Base-by-base conservation (phyloP, 768 basidiomycete species). In the Mycena galericulata region DNA sequence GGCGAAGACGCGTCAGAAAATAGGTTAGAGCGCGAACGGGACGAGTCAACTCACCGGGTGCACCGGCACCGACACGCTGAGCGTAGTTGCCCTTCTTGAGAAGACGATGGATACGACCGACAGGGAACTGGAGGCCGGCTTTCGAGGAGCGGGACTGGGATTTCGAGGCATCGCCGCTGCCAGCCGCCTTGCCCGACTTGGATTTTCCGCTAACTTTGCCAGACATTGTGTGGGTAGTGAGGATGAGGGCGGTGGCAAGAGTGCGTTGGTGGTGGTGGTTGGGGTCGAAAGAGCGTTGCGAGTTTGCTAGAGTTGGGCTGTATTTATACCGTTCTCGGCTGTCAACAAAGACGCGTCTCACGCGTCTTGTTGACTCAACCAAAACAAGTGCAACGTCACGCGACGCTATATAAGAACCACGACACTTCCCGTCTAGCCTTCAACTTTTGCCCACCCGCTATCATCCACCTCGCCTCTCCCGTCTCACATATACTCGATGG, bases 101-200 rank as follows among this genome's bases (percentile, higher is more conserved):
- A 34, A 91, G 85, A 84, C 90, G 87, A 82, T 92, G 92, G 72
- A 93, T 88, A 89, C 92, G 92, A 83, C 92, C 92, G 74, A 93
- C 92, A 51, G 92, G 92, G 83, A 93, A 91, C 77, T 90, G 87
- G 64, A 90, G 86, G 70, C 88, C 88, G 22, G 88, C 88, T 76
- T 87, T 89, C 45, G 89, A 84, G 29, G 88, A 89, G 61, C 88
- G 88, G 24, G 89, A 90, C 75, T 88, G 86, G 11, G 88, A 77
- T 77, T 89, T 89, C 68, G 79, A 73, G 14, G 70, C 76, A 43
- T 80, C 81, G 38, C 63, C 74, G 18, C 58, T 56, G 55, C 82
- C 82, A 22, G 78, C 62, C 43, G 87, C 80, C 76, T 83, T 83
- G 69, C 82, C 78, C n/a, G 75, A 73, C 56, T 75, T 74, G 41